These are phyloP conservation scores for Entelexis paramagnoliae DNA, from an alignment of 1,139 yeast species.

Conservation along the genomic window DNA sequence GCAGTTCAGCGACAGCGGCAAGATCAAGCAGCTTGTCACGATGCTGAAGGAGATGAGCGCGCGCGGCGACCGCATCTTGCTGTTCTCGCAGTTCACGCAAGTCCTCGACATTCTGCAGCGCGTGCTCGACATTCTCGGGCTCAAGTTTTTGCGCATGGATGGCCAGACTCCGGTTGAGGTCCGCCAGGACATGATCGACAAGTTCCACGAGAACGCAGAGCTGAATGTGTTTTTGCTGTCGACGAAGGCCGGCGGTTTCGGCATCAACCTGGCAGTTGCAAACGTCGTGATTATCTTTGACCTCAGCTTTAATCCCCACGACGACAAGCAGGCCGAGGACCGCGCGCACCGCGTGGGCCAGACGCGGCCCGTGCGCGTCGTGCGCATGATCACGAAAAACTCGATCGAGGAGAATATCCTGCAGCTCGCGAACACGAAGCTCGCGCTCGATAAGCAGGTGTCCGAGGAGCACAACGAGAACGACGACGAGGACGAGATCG, in stretches of 20 bases:
- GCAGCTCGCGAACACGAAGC: slow-evolving; percentile 77
- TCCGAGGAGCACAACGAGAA: slow-evolving; percentile 34
- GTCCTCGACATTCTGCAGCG: slow-evolving; percentile 77
- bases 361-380: slow-evolving; percentile 72
- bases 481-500: slow-evolving; percentile 23
- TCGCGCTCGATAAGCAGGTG: slow-evolving; percentile 71
- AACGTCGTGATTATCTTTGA: slow-evolving; percentile 85
- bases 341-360: slow-evolving; percentile 98
- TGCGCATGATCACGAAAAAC: slow-evolving; percentile 58
- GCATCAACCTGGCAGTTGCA: slow-evolving; percentile 92
- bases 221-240: slow-evolving; percentile 82
- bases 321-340: slow-evolving; percentile 97
- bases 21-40: slow-evolving; percentile 47
- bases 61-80: slow-evolving; percentile 62
- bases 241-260: slow-evolving; percentile 97
- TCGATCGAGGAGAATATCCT: slow-evolving; percentile 86
- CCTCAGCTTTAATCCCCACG: slow-evolving; percentile 94
- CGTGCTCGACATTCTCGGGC: slow-evolving; percentile 53
- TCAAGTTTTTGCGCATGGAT: slow-evolving; percentile 75
- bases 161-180: slow-evolving; percentile 92
- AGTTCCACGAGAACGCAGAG: slow-evolving; percentile 68
- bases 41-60: slow-evolving; percentile 51
- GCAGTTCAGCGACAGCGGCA: slow-evolving; percentile 68
- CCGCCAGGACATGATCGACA: slow-evolving; percentile 84
- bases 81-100: slow-evolving; percentile 89